phyloP scores from a whole-genome alignment of 495 filamentous ascomycete species.

The Bathelium albidoporum region DNA sequence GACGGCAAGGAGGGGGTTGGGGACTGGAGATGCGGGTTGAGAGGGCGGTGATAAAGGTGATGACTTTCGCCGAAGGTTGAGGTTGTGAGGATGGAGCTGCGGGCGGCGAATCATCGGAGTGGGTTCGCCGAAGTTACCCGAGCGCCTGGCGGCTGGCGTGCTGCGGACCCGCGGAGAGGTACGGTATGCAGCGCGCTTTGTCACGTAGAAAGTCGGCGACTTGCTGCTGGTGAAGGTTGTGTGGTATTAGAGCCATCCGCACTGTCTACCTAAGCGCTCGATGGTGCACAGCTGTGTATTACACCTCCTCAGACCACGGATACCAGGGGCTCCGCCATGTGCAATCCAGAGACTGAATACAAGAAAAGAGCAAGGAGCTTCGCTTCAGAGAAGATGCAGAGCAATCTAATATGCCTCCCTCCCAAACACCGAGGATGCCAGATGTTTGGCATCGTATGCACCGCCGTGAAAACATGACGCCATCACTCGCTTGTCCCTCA shows the following conservation, averaged over 20 bases:
- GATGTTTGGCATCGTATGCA: neutral
- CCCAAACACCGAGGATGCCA: neutral
- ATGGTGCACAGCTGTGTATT: neutral
- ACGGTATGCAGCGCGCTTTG: no score
- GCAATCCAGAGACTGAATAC: neutral
- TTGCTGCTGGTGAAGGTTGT: no score
- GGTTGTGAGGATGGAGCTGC: neutral
- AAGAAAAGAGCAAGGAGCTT: neutral
- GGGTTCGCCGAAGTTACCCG: no score
- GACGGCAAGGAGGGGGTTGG: neutral
- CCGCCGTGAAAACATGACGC: neutral
- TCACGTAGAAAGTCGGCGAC: no score
- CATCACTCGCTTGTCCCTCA: neutral
- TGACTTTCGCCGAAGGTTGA: neutral
- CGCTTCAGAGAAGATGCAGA: neutral
- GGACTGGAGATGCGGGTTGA: neutral
- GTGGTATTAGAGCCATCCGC: neutral
- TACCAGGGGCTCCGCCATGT: neutral
- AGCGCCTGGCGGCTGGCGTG: no score
- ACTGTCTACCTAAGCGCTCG: no score
- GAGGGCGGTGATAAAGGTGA: no score
- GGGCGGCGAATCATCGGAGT: neutral
- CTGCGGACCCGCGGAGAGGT: neutral
- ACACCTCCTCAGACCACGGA: neutral
- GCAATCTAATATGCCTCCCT: neutral